phyloP scores from a whole-genome alignment of 768 basidiomycete species.

The Lactarius indigo region DNA sequence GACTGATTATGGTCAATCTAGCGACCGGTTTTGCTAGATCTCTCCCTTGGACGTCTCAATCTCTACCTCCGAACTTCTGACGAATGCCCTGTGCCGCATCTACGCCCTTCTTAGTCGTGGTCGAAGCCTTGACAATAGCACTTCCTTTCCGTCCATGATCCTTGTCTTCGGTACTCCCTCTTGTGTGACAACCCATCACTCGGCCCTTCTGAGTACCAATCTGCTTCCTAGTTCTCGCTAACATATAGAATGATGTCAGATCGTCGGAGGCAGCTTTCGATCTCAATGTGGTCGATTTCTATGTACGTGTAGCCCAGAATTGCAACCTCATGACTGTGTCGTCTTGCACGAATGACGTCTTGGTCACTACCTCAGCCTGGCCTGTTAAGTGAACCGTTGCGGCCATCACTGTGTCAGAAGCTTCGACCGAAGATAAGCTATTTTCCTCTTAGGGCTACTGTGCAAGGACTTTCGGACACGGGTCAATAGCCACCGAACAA shows the following conservation, averaged over 20 bases:
- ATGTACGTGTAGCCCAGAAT: background rate
- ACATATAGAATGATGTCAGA: background rate
- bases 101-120: background rate
- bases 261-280: too few species aligned
- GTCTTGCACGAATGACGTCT: constrained; percentile 1
- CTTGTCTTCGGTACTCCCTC: background rate
- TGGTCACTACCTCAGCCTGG: background rate
- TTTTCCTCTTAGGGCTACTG: background rate
- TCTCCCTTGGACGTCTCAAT: background rate
- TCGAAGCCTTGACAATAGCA: background rate
- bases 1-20: constrained; percentile 26
- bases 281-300: background rate
- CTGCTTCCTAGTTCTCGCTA: background rate
- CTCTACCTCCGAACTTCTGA: background rate
- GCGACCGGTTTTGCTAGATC: constrained; percentile 46
- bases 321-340: background rate
- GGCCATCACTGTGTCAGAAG: background rate
- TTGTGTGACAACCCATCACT: background rate
- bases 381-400: background rate
- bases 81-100: background rate
- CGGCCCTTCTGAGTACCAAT: background rate
- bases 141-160: background rate
- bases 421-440: background rate
- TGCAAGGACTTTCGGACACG: background rate
- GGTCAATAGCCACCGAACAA: background rate